phyloP scores from a whole-genome alignment of 2,329 filamentous ascomycete species.

The Beauveria scarabaeidicola region DNA sequence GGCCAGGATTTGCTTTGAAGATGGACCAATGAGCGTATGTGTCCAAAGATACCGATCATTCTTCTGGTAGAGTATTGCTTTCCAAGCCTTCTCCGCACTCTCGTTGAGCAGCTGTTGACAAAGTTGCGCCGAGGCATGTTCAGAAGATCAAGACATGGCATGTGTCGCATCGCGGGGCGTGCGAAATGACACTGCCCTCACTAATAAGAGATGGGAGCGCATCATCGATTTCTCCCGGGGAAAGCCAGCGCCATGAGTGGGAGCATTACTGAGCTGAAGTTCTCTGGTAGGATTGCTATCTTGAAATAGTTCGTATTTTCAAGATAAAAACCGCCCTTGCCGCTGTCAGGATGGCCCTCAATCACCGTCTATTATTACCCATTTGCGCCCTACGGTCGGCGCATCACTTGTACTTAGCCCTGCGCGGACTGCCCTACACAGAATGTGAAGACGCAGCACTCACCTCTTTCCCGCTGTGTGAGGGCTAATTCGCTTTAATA shows the following conservation, averaged over 20 bases:
- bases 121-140: not conserved
- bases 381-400: slow-evolving; percentile 54
- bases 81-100: not conserved
- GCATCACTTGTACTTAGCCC: slow-evolving; percentile 57
- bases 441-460: slow-evolving; percentile 47
- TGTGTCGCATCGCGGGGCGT: not conserved
- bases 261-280: too few species aligned
- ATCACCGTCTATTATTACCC: slow-evolving; percentile 60
- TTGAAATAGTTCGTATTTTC: too few species aligned
- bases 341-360: not conserved
- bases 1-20: not conserved
- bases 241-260: too few species aligned
- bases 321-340: not conserved
- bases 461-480: not conserved
- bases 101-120: not conserved
- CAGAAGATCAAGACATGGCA: not conserved
- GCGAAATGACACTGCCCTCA: too few species aligned
- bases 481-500: not conserved
- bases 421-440: slow-evolving; percentile 56
- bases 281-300: too few species aligned
- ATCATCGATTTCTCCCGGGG: too few species aligned
- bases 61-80: not conserved
- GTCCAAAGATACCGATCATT: not conserved
- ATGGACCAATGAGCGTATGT: not conserved
- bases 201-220: too few species aligned